Evolutionary conservation across 208 protist genomes (phyloP), one percentile per base, ranked within the genome.

Genomic region (Endotrypanum monterogeii): DNA sequence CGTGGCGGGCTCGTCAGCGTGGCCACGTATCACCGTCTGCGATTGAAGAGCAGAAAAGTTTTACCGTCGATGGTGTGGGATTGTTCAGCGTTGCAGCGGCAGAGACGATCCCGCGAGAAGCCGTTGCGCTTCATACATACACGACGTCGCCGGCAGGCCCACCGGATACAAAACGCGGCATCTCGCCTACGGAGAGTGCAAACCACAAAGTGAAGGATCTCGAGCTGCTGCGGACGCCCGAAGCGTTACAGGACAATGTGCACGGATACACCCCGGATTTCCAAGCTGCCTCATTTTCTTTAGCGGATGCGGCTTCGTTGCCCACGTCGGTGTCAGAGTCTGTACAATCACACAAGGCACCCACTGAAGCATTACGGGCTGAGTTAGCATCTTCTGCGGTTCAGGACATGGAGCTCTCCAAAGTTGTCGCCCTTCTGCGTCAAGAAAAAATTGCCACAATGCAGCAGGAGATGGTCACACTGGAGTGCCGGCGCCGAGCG

Each of bases 1-100:
- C 81, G 30, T 92, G 82, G 82, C 79, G 87, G 23, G 83, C 82
- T 7, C 82, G 80, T 25, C 75, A 82, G 56, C 71, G 66, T 46
- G 11, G 8, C 56, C n/a, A 39, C 8, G 63, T 2, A 54, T 32
- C 28, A 25, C 63, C 2, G 54, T 25, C 25, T 20, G 60, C 25
- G 51, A 46, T 28, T 9, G 25, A 37, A 44, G 25, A 32, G 63
- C 7, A 44, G 23, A 32, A 48, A 46, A 25, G 9, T 23, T 48
- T 37, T 6, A 65, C 60, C 12, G 37, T 23, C 1, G 37, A 25
- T 18, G 12, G 20, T 23, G 9, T 37, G 20, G 54, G 44, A 20
- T 20, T 30, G 1, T 16, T 25, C 25, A 35, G 39, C n/a, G 63
- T 44, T 20, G 44, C 44, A 46, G 37, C 35, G 63, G 16, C 46